Evolutionary conservation across 2,329 filamentous ascomycete species (phyloP), one percentile per base, ranked within the genome.

Genomic region (Arthrinium phaeospermum): DNA sequence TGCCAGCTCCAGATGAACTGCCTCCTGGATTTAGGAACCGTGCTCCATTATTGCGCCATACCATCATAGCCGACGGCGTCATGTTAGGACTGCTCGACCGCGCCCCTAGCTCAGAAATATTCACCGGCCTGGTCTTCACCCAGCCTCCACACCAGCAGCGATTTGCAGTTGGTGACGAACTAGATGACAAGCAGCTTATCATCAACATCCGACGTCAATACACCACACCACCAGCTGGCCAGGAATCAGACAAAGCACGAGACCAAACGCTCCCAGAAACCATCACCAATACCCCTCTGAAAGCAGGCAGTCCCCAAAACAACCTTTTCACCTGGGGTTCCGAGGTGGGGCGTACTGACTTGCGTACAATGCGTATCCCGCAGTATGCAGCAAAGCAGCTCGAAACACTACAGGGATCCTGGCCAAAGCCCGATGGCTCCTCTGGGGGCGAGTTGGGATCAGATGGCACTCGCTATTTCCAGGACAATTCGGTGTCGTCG

Each of bases 111-210:
- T 53, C 73, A 1, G 74, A 79, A 19, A n/a, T n/a, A n/a, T 77
- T 83, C n/a, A n/a, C 75, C 0, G 68, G 71, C 0, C 77, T 84
- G 16, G 74, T 71, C 6, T 76, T 84, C 68, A 75, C 77, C 0
- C 81, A 84, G 74, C 82, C 83, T 1, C 75, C 81, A 1, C 83
- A 85, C 73, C 83, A 84, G 73, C 82, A 83, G 74, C 75, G 76
- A 4, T 84, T 83, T 70, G 74, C 77, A 4, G 75, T 75, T 2
- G 57, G 69, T 6, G n/a, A n/a, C n/a, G n/a, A n/a, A n/a, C 72
- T 82, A 7, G 72, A 75, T 27, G 37, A 68, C 2, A 47, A 71
- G 0, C 14, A 72, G n/a, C 69, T 79, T 30, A 53, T 44, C 22
- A 73, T 75, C 24, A 68, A 75, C 34, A 77, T 78, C 22, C 75